Base-by-base conservation (phyloP, 352 stramenopile genomes). In the Phytophthora ohioensis region DNA sequence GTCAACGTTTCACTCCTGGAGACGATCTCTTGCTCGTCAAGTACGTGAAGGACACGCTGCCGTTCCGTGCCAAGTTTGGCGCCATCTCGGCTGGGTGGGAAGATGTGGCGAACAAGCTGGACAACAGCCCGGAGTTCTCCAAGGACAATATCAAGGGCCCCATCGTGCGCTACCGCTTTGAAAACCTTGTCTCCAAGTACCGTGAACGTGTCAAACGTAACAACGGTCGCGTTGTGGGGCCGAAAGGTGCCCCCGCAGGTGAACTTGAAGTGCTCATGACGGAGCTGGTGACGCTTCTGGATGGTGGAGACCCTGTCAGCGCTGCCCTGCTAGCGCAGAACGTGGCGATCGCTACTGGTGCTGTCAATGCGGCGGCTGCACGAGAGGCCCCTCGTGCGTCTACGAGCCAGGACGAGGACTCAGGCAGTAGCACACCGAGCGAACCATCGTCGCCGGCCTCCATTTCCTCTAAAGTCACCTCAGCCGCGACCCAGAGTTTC, bases 211-310 rank as follows among this genome's bases (percentile, higher is more conserved):
- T 77, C 34, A 80, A 76, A 49, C 63, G 43, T 21, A 77, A 80
- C 55, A 76, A 69, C 30, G 73, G 73, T 46, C 64, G 60, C 5
- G 68, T 80, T 34, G 73, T 77, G 5, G 68, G 68, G 9, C 13
- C 57, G 1, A 75, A 77, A 39, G 68, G 72, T 10, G 58, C 62
- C 8, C 68, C 68, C 58, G 73, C 73, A 1, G 68, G 68, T 35
- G 68, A 80, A 55, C 68, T 76, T 66, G 73, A 80, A 66, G 68
- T 75, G 13, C 56, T 77, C 17, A 66, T 80, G 73, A 76, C 73
- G 11, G 73, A 80, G 58, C 32, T 80, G 21, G 73, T 80, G 11
- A 64, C 63, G 42, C 15, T 80, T 17, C 35, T 75, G 32, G 73
- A 80, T 15, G 68, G 68, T 39, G 73, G 69, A 45, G 73, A 80